A percentile compares a stretch with the other conserved stretches of the same genome.
These are phyloP conservation scores for Pythium oligandrum DNA, from an alignment of 352 stramenopile species.

Conservation along the genomic window DNA sequence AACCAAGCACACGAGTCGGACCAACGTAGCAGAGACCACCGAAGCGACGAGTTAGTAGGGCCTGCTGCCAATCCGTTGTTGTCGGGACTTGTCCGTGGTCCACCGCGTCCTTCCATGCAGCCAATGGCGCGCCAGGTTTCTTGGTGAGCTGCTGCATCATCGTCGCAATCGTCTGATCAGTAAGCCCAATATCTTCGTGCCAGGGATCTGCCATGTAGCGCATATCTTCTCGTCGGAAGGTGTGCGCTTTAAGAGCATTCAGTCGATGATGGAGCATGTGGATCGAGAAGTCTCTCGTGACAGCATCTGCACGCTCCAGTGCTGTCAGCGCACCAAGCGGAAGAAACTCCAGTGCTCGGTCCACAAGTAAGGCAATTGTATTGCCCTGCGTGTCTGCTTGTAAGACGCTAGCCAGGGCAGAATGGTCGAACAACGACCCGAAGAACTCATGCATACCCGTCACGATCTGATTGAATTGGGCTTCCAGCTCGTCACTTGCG, in stretches of 20 bases:
- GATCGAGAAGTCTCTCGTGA: conserved; percentile 66
- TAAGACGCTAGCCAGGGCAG: conserved; percentile 29
- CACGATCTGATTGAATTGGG: conserved; percentile 48
- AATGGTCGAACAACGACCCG: conserved; percentile 46
- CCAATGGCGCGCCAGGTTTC: conserved; percentile 20
- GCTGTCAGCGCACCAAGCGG: conserved; percentile 49
- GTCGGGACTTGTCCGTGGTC: conserved; percentile 60
- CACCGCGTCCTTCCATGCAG: conserved; percentile 54
- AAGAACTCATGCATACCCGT: conserved; percentile 39
- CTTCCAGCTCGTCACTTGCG: conserved; percentile 36
- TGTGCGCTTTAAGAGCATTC: conserved; percentile 40
- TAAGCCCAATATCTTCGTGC: conserved; percentile 38
- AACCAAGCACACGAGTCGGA: conserved; percentile 58
- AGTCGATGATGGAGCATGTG: conserved; percentile 60
- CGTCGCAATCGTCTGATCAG: conserved; percentile 35
- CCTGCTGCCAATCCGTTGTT: conserved; percentile 63
- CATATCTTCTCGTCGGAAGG: conserved; percentile 54
- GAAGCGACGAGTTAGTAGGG: conserved; percentile 43
- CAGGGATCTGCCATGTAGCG: conserved; percentile 58
- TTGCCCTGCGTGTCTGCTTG: conserved; percentile 40
- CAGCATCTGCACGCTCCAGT: conserved; percentile 40
- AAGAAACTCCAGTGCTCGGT: conserved; percentile 41
- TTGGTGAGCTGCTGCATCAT: conserved; percentile 40
- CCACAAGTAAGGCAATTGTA: conserved; percentile 44
- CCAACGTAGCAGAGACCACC: conserved; percentile 73